phyloP scores from a whole-genome alignment of 2,329 filamentous ascomycete species.

The Aspergillus fumigatus region DNA sequence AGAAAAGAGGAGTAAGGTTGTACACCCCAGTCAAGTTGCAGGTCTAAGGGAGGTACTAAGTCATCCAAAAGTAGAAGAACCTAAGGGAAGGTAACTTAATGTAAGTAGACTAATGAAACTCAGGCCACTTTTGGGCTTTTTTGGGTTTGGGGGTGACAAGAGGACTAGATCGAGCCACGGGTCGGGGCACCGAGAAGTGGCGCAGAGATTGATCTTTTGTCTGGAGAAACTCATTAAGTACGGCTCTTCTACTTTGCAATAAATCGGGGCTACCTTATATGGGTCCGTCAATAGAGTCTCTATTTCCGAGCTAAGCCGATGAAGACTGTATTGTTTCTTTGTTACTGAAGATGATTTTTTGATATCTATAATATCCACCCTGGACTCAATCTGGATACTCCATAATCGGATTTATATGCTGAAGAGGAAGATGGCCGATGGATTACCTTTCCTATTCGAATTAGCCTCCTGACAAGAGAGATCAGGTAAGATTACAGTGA shows the following conservation, averaged over 20 bases:
- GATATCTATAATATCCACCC: neutral
- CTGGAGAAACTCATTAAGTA: neutral
- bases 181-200: constrained; percentile 21
- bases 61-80: constrained; percentile 14
- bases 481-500: neutral
- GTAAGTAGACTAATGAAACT: constrained; percentile 8
- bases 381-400: neutral
- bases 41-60: constrained; percentile 3
- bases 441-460: neutral
- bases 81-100: constrained; percentile 11
- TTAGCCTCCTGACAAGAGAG: neutral
- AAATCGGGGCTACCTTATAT: neutral
- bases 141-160: constrained; percentile 9
- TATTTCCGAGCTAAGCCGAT: neutral
- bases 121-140: constrained; percentile 13
- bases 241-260: neutral
- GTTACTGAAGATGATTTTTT: neutral
- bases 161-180: constrained; percentile 21
- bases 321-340: neutral
- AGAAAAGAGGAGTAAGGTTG: constrained; percentile 6
- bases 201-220: constrained; percentile 12
- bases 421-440: neutral
- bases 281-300: neutral
- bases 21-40: constrained; percentile 1
- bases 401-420: too few species aligned